A percentile compares a stretch with the other conserved stretches of the same genome.
These are phyloP conservation scores for Carpinus viminea DNA, from an alignment of 306 rosid species.

Conservation along the genomic window DNA sequence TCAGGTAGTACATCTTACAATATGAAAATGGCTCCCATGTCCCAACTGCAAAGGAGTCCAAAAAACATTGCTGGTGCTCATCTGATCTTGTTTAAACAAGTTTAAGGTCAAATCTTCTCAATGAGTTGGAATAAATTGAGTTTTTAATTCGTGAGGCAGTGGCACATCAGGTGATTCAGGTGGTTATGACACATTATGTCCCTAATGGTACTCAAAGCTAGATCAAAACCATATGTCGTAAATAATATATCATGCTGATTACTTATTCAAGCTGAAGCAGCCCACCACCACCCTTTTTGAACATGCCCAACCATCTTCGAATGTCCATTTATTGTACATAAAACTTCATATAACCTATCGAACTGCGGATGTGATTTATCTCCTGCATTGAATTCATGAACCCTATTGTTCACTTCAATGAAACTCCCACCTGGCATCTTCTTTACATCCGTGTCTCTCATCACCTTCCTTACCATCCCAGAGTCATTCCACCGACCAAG, in stretches of 20 bases:
- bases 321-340: conserved; percentile 43
- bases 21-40: neutral
- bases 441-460: conserved; percentile 56
- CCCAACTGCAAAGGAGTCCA: neutral
- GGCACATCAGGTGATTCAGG: neutral
- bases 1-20: neutral
- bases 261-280: conserved; percentile 28
- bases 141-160: neutral
- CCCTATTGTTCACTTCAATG: conserved; percentile 59
- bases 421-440: conserved; percentile 61
- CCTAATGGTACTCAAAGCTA: neutral
- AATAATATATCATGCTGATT: neutral
- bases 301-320: conserved; percentile 30
- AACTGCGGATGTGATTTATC: conserved; percentile 43
- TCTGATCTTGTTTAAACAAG: neutral
- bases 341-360: conserved; percentile 36
- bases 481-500: conserved; percentile 68
- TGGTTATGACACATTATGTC: neutral
- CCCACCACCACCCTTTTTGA: conserved; percentile 30
- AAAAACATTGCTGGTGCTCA: neutral
- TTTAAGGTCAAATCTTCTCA: neutral
- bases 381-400: conserved; percentile 67
- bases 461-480: conserved; percentile 53
- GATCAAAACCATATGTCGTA: neutral
- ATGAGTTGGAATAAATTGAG: neutral